Evolutionary conservation across 257 asterid genomes (phyloP), one percentile per base, ranked within the genome.

Genomic region (Solanum sitiens): DNA sequence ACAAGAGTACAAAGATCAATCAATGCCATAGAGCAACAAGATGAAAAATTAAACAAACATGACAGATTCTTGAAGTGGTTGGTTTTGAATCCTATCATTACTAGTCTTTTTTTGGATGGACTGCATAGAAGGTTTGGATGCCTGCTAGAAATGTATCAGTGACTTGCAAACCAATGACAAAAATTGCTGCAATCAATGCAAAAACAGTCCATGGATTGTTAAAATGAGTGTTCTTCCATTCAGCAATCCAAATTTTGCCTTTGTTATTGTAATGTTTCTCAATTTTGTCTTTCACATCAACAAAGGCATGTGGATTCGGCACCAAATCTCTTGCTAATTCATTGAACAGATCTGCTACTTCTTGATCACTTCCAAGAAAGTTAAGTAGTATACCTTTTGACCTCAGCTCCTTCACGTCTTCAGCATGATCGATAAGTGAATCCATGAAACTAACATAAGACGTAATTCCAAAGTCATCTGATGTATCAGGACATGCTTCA

Each of bases 361-460:
- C 30, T 37, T 88, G 56, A n/a, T 88, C 90, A 56, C 90, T 88
- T 27, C 90, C 86, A 39, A 88, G 84, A 74, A 39, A 27, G 70
- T 84, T 84, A 27, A 84, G 33, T 13, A 88, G 20, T 53, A 88
- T 59, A 25, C 87, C 68, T 40, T 65, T 73, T 11, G 68, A 45
- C 39, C 86, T 73, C 39, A 88, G 87, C 53, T 39, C 71, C 35
- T 73, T 79, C 67, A 88, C 90, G 35, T 84, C 90, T 37, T 73
- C 80, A 20, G 86, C 21, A 14, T 40, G 25, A 42, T 88, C 86
- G 14, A 88, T 84, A 14, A 84, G 85, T 14, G 80, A 88, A 65
- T 80, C 89, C 86, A 80, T 65, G n/a, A 80, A 68, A 16, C 86
- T 27, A 13, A 87, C 11, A 83, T 77, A 87, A 27, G 89, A 87